Evolutionary conservation across 2,329 filamentous ascomycete genomes (phyloP).

Genomic region (Diaporthe velutina): DNA sequence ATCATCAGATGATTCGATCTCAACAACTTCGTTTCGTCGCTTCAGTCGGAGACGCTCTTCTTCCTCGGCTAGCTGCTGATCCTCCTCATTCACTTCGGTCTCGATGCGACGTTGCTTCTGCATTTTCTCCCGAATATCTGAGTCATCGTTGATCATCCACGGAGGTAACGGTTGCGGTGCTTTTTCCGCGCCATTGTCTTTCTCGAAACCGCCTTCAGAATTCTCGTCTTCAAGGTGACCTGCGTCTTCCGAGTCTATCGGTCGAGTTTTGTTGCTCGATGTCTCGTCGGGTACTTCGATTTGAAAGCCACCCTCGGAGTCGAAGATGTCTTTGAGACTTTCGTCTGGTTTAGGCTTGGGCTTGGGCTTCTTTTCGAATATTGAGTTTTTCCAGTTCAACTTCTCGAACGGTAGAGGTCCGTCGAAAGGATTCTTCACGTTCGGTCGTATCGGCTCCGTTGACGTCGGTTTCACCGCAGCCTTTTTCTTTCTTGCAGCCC

Average conservation of each 20-base stretch:
- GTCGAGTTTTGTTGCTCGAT: slow-evolving; percentile 42
- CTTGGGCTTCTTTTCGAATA: slow-evolving; percentile 62
- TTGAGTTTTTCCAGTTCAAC: slow-evolving; percentile 75
- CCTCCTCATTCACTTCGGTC: slow-evolving; percentile 73
- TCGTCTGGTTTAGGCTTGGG: slow-evolving; percentile 37
- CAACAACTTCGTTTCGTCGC: slow-evolving; percentile 65
- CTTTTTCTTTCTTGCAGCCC: slow-evolving; percentile 75
- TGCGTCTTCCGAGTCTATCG: slow-evolving; percentile 38
- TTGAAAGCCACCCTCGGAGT: slow-evolving; percentile 54
- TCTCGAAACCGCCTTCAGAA: slow-evolving; percentile 75
- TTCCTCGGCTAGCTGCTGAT: slow-evolving; percentile 68
- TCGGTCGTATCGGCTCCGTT: slow-evolving; percentile 56
- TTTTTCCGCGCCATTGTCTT: slow-evolving; percentile 56
- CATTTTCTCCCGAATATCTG: slow-evolving; percentile 75
- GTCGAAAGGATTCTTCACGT: slow-evolving; percentile 74
- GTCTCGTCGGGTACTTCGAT: slow-evolving; percentile 41
- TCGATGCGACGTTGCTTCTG: slow-evolving; percentile 70
- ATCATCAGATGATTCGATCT: slow-evolving; percentile 73
- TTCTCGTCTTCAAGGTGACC: slow-evolving; percentile 48
- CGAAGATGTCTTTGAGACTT: slow-evolving; percentile 41
- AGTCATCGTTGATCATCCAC: slow-evolving; percentile 76
- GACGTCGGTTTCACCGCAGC: slow-evolving; percentile 48
- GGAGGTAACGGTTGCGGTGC: slow-evolving; percentile 76
- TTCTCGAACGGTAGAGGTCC: slow-evolving; percentile 94
- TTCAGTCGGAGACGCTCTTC: slow-evolving; percentile 62